Conservation (phyloP, 257 asterid genomes). For the Penstemon barbatus region DNA sequence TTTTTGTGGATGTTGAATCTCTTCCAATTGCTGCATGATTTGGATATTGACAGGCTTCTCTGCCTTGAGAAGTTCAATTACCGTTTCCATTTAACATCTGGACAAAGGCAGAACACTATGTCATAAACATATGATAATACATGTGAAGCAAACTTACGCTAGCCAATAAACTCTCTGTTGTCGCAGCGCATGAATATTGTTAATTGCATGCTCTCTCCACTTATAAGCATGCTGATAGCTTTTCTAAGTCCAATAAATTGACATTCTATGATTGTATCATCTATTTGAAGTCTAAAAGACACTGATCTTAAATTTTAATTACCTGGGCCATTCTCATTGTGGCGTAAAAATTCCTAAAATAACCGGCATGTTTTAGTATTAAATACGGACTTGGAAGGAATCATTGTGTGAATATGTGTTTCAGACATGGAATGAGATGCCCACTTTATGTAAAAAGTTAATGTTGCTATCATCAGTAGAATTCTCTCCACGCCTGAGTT, state of each 20-base stretch:
- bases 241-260: too few species aligned
- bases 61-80: not conserved
- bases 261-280: too few species aligned
- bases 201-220: too few species aligned
- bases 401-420: not conserved
- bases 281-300: too few species aligned
- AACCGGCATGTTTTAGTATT: not conserved
- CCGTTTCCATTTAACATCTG: constrained; percentile 1
- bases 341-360: not conserved
- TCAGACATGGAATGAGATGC: constrained; percentile 10
- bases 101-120: not conserved
- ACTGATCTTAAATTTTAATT: not conserved
- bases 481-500: not conserved
- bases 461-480: not conserved
- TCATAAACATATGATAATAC: not conserved
- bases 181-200: not conserved
- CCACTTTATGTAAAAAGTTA: not conserved
- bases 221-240: too few species aligned
- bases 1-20: constrained; percentile 1
- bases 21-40: constrained; percentile 18
- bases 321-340: constrained; percentile 6
- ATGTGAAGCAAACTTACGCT: constrained; percentile 1
- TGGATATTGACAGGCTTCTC: constrained; percentile 1
- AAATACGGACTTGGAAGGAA: constrained; percentile 24
- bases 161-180: not conserved